phyloP scores from a whole-genome alignment of 176 grass and related monocot species.

The Echinochloa phyllopogon region DNA sequence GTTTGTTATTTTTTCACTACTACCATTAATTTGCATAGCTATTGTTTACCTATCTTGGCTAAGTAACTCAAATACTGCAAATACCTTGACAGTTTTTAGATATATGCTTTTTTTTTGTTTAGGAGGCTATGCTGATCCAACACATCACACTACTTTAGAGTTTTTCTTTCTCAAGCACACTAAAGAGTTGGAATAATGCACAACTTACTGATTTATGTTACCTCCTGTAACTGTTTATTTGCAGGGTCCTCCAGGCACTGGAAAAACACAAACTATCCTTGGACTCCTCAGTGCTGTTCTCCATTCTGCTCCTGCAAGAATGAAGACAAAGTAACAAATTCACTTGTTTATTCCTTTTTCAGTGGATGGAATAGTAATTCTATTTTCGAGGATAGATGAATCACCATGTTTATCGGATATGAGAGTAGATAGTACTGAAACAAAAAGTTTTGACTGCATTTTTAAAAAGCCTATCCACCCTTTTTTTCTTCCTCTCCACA shows the following conservation, averaged over 20 bases:
- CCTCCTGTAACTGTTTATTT: constrained; percentile 38
- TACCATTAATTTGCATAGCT: constrained; percentile 38
- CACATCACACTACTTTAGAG: not conserved
- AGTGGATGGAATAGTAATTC: constrained; percentile 19
- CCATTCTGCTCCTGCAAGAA: constrained; percentile 90
- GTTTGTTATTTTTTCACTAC: constrained; percentile 45
- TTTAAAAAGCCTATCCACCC: constrained; percentile 2
- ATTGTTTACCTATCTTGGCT: constrained; percentile 8
- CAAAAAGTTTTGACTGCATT: constrained; percentile 13
- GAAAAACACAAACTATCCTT: constrained; percentile 99
- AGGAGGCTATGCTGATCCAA: constrained; percentile 32
- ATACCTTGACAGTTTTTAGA: constrained; percentile 14
- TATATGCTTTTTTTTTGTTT: constrained; percentile 13
- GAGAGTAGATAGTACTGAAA: constrained; percentile 13
- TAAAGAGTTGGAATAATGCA: constrained; percentile 1
- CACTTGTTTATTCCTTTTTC: constrained; percentile 21
- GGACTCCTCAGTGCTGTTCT: constrained; percentile 98
- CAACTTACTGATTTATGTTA: not conserved
- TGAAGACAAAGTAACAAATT: constrained; percentile 76
- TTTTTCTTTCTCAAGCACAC: not conserved
- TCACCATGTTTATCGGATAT: not conserved
- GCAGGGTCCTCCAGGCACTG: constrained; percentile 94
- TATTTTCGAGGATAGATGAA: not conserved
- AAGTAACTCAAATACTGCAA: constrained; percentile 1
- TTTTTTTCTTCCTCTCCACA: not conserved